phyloP scores from a whole-genome alignment of 1,284 basidiomycete genomes.

The Ustilago trichophora region DNA sequence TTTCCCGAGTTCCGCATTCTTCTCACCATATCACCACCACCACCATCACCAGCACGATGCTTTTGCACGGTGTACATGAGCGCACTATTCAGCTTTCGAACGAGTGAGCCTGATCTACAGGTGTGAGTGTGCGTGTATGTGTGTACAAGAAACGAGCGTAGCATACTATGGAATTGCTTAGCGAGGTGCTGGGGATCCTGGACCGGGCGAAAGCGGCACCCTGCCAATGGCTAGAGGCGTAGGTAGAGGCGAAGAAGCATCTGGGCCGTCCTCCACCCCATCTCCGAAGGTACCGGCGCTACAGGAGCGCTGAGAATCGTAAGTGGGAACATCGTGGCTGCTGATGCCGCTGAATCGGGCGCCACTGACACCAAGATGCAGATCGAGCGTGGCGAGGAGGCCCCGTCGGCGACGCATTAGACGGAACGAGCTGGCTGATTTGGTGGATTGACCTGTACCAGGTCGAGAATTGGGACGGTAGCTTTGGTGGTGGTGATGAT shows the following conservation, averaged over 20 bases:
- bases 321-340: conserved; percentile 13
- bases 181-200: too few relatives aligned
- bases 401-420: conserved; percentile 7
- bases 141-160: too few relatives aligned
- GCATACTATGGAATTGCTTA: too few relatives aligned
- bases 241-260: too few relatives aligned
- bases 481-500: too few relatives aligned
- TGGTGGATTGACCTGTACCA: conserved; percentile 8
- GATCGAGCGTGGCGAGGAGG: conserved; percentile 8
- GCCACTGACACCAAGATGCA: conserved; percentile 10
- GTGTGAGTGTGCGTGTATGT: too few relatives aligned
- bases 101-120: too few relatives aligned
- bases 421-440: conserved; percentile 9
- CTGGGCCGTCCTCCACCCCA: neutral
- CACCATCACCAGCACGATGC: neutral
- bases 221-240: too few relatives aligned
- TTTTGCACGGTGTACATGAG: too few relatives aligned
- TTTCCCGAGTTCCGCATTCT: conserved; percentile 1
- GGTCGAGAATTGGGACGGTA: too few relatives aligned
- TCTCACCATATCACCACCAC: neutral
- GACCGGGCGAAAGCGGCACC: too few relatives aligned
- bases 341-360: conserved; percentile 1
- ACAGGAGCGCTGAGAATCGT: conserved; percentile 10
- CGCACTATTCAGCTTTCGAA: too few relatives aligned
- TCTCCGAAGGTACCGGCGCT: conserved; percentile 34